Evolutionary conservation across 2,329 filamentous ascomycete species (phyloP).

Genomic region (Septoria linicola): DNA sequence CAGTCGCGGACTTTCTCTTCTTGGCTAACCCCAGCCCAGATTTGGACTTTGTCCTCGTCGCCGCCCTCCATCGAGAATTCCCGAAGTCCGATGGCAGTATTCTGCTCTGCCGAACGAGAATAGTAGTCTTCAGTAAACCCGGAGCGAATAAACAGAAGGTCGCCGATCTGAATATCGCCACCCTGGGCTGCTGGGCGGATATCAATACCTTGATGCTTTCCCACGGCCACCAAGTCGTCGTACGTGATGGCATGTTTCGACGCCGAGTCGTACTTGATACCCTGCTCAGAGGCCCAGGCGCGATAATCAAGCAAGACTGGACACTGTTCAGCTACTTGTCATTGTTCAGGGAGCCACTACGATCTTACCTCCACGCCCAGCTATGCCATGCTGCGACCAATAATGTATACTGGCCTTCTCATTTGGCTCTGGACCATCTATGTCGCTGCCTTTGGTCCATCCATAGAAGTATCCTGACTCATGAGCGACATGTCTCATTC

Average conservation of each 20-base stretch:
- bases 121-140: constrained; percentile 62
- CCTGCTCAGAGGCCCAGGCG: constrained; percentile 43
- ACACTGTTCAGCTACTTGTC: not conserved
- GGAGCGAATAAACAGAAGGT: constrained; percentile 65
- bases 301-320: constrained; percentile 46
- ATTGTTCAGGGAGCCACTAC: not conserved
- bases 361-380: constrained; percentile 39
- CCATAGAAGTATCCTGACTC: constrained; percentile 45
- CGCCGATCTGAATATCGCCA: constrained; percentile 58
- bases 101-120: constrained; percentile 35
- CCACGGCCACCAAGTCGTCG: constrained; percentile 57
- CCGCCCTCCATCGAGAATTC: constrained; percentile 45
- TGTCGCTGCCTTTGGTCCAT: constrained; percentile 43
- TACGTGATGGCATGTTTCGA: constrained; percentile 45
- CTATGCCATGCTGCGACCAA: constrained; percentile 48
- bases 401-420: constrained; percentile 48
- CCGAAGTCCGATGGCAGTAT: constrained; percentile 42
- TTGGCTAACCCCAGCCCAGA: constrained; percentile 54
- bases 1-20: constrained; percentile 60
- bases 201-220: constrained; percentile 59
- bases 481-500: constrained; percentile 47
- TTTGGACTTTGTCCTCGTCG: constrained; percentile 37
- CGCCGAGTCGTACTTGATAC: constrained; percentile 45
- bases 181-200: constrained; percentile 57
- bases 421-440: constrained; percentile 42